These are phyloP conservation scores for Agrocybe chaxingu DNA, from an alignment of 768 basidiomycete species.

Conservation along the genomic window DNA sequence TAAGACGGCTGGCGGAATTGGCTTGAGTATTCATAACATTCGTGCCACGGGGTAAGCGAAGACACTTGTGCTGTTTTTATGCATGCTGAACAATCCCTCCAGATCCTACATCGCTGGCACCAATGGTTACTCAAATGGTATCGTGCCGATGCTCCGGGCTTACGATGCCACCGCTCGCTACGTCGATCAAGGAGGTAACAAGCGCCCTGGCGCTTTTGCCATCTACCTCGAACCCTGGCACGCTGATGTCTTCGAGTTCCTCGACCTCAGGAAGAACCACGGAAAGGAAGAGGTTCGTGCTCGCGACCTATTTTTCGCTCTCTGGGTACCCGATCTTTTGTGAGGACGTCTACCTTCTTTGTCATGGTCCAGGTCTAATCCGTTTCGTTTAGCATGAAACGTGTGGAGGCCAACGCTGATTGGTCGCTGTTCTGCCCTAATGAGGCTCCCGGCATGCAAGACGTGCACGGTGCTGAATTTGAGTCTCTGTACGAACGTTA, in stretches of 20 bases:
- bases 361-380: background rate
- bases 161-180: slow-evolving; percentile 98
- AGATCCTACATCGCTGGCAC: slow-evolving; percentile 99
- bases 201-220: slow-evolving; percentile 97
- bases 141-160: slow-evolving; percentile 98
- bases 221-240: slow-evolving; percentile 99
- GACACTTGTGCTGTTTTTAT: background rate
- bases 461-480: slow-evolving; percentile 89
- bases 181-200: slow-evolving; percentile 99
- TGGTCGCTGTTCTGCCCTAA: slow-evolving; percentile 99
- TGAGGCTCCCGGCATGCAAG: slow-evolving; percentile 87
- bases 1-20: slow-evolving; percentile 98
- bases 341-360: slow-evolving; percentile 31
- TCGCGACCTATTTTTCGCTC: slow-evolving; percentile 94
- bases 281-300: slow-evolving; percentile 98
- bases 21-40: slow-evolving; percentile 93
- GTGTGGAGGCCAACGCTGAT: slow-evolving; percentile 82
- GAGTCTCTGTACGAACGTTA: slow-evolving; percentile 83
- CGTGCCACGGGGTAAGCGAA: slow-evolving; percentile 82
- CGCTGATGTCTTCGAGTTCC: slow-evolving; percentile 93
- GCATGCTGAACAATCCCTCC: background rate
- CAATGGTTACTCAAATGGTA: slow-evolving; percentile 98
- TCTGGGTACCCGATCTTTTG: slow-evolving; percentile 98
- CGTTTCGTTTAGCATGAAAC: slow-evolving; percentile 74
- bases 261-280: slow-evolving; percentile 97